Conservation (phyloP, 768 basidiomycete genomes). For the Amanita muscaria region DNA sequence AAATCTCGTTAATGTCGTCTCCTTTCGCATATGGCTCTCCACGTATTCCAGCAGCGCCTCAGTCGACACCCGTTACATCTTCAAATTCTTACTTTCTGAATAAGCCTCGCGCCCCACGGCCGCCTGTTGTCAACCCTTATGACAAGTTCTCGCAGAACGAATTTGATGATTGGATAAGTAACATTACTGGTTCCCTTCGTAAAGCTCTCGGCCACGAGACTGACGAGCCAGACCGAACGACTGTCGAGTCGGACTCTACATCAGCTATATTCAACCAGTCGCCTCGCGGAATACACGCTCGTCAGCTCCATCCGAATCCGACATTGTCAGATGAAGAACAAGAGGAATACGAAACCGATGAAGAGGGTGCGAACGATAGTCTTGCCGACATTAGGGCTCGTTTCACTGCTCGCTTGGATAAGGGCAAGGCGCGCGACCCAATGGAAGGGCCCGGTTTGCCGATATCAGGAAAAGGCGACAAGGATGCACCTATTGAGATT, state of each 20-base stretch:
- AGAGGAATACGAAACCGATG: slow-evolving; percentile 20
- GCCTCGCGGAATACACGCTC: slow-evolving; percentile 8
- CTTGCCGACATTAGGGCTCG: slow-evolving; percentile 46
- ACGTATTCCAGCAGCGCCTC: slow-evolving; percentile 11
- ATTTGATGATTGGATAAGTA: slow-evolving; percentile 66
- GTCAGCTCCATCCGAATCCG: slow-evolving; percentile 14
- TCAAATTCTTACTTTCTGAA: slow-evolving; percentile 11
- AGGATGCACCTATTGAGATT: slow-evolving; percentile 40
- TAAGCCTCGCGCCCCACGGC: slow-evolving; percentile 19
- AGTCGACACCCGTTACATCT: slow-evolving; percentile 17
- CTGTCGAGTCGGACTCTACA: slow-evolving; percentile 10
- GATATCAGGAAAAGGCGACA: slow-evolving; percentile 21
- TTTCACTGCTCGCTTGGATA: slow-evolving; percentile 25
- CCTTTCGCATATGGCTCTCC: slow-evolving; percentile 5
- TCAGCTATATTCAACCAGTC: slow-evolving; percentile 9
- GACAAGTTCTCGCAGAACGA: slow-evolving; percentile 62
- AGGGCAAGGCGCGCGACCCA: slow-evolving; percentile 57
- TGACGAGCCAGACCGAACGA: slow-evolving; percentile 8
- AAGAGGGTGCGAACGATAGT: slow-evolving; percentile 39
- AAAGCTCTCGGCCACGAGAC: slow-evolving; percentile 49
- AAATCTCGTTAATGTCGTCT: slow-evolving; percentile 15
- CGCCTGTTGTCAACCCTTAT: slow-evolving; percentile 63
- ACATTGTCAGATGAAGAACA: slow-evolving; percentile 12
- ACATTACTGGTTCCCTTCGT: slow-evolving; percentile 47
- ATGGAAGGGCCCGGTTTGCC: slow-evolving; percentile 50